Percentiles rank a stretch among this genome's conserved stretches.
These are phyloP conservation scores for Meyerozyma guilliermondii DNA, from an alignment of 1,139 yeast genomes.

Conservation along the genomic window DNA sequence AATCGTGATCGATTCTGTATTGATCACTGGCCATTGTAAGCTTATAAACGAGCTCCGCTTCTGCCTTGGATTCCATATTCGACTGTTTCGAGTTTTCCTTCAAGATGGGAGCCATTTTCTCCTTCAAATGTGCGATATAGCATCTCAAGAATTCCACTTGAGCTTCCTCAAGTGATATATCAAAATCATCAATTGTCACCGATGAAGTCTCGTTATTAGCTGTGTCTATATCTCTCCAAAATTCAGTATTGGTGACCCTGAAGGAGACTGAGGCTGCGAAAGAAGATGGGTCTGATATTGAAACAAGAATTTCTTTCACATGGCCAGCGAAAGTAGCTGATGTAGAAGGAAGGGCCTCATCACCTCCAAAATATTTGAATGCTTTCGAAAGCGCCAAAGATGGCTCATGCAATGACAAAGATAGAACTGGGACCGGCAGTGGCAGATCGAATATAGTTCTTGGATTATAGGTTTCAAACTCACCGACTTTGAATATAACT, in stretches of 20 bases:
- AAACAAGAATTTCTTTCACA: conserved; percentile 21
- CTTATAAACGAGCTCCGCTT: conserved; percentile 46
- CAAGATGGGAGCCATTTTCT: conserved; percentile 18
- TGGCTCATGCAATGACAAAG: conserved; percentile 29
- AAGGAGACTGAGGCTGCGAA: conserved; percentile 19
- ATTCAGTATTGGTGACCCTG: conserved; percentile 26
- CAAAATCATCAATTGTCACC: conserved; percentile 26
- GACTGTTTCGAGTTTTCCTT: conserved; percentile 13
- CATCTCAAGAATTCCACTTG: conserved; percentile 35
- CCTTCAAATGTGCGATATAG: conserved; percentile 18
- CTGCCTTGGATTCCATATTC: conserved; percentile 13
- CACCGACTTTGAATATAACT: conserved; percentile 43
- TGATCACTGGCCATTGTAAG: conserved; percentile 60
- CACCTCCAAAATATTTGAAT: conserved; percentile 1
- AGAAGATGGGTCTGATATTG: conserved; percentile 20
- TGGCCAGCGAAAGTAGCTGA: conserved; percentile 25
- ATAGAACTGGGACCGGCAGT: conserved; percentile 18
- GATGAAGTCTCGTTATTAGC: conserved; percentile 25
- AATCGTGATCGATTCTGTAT: conserved; percentile 69
- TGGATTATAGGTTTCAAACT: conserved; percentile 16
- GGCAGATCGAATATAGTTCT: conserved; percentile 14
- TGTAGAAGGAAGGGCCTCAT: conserved; percentile 4
- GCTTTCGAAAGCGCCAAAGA: conserved; percentile 28
- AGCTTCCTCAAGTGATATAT: conserved; percentile 25
- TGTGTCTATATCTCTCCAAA: conserved; percentile 37